Conservation (phyloP, 2,329 filamentous ascomycete species). For the Epichloe elymi region DNA sequence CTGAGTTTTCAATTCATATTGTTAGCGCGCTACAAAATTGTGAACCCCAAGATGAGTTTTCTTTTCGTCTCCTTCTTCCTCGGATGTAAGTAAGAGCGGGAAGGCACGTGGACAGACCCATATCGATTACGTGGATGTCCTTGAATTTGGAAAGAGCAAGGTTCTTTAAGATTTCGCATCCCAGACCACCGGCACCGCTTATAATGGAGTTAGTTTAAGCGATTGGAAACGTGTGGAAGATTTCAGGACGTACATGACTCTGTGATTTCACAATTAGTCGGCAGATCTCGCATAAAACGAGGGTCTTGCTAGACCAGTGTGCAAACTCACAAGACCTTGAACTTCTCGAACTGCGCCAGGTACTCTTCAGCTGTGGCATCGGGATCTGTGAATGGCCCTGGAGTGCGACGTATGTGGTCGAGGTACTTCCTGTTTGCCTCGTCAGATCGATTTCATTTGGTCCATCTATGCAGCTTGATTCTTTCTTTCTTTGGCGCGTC, state of each 20-base stretch:
- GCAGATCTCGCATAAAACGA: background rate
- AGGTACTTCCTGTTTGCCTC: slow-evolving; percentile 57
- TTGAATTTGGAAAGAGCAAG: slow-evolving; percentile 91
- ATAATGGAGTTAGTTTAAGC: background rate
- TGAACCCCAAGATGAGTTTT: background rate
- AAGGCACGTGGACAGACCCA: slow-evolving; percentile 47
- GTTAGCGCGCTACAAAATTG: too few species aligned
- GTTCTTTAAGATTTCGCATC: slow-evolving; percentile 95
- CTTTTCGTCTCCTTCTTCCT: background rate
- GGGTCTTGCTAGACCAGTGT: background rate
- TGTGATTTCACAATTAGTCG: slow-evolving; percentile 13
- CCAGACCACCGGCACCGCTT: slow-evolving; percentile 84
- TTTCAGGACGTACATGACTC: slow-evolving; percentile 34
- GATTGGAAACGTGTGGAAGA: background rate
- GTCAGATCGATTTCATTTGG: background rate
- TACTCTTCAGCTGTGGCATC: slow-evolving; percentile 39
- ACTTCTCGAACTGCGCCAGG: slow-evolving; percentile 46
- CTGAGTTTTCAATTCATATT: slow-evolving; percentile 27
- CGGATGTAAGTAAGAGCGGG: background rate
- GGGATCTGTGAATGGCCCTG: slow-evolving; percentile 70
- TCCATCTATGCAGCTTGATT: background rate
- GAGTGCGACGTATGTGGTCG: slow-evolving; percentile 61
- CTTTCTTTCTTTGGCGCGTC: background rate
- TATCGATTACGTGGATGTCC: slow-evolving; percentile 97
- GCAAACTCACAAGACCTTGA: slow-evolving; percentile 58